These are phyloP conservation scores for Pseudoturritis turrita DNA, from an alignment of 345 rosid genomes.

Conservation along the genomic window DNA sequence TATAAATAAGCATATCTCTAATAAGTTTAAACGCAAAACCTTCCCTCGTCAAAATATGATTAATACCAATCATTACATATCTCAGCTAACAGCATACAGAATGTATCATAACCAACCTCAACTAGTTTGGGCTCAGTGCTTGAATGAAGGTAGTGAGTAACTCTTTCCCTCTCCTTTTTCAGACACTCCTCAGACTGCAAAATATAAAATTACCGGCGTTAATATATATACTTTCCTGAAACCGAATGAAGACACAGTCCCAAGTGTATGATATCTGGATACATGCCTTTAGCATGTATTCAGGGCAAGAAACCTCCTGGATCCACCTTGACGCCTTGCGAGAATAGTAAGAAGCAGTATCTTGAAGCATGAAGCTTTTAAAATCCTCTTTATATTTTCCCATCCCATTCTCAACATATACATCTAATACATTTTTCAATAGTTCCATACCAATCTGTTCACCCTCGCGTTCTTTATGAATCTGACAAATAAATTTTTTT, in stretches of 20 bases:
- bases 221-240: no score
- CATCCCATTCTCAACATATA: slow-evolving; percentile 73
- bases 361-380: slow-evolving; percentile 57
- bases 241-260: no score
- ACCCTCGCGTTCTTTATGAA: slow-evolving; percentile 77
- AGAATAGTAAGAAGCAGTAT: slow-evolving; percentile 61
- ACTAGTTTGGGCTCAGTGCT: slow-evolving; percentile 69
- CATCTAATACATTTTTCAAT: slow-evolving; percentile 60
- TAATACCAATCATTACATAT: no score
- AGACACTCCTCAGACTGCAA: slow-evolving; percentile 57
- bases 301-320: slow-evolving; percentile 60
- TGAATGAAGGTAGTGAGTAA: slow-evolving; percentile 65
- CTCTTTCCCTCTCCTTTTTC: slow-evolving; percentile 76
- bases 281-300: slow-evolving; percentile 73
- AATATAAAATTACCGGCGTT: no score
- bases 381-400: slow-evolving; percentile 56
- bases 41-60: no score
- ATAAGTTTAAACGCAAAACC: no score
- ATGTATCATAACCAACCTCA: slow-evolving; percentile 32
- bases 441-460: slow-evolving; percentile 65
- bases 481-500: not conserved
- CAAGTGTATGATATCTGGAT: no score
- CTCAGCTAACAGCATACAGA: no score
- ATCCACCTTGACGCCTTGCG: slow-evolving; percentile 80
- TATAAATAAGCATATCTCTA: not conserved